Evolutionary conservation across 306 rosid genomes (phyloP).

Genomic region (Fragaria iinumae): DNA sequence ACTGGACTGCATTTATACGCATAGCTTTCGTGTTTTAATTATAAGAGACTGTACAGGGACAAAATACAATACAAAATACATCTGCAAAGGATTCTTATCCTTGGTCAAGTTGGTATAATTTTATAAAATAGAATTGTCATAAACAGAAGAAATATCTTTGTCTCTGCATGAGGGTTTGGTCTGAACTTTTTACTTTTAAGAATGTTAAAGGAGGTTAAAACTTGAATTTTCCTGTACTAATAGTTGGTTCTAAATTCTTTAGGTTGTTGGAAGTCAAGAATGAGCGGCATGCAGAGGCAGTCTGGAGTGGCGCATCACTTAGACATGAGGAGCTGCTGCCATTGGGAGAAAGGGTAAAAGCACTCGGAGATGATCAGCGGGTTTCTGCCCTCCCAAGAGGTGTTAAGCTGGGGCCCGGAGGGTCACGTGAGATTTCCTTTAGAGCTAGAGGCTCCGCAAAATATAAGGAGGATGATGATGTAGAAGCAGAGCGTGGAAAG

Average conservation of each 20-base stretch:
- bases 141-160: neutral
- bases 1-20: neutral
- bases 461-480: conserved; percentile 64
- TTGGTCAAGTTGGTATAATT: neutral
- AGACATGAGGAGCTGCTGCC: conserved; percentile 72
- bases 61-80: neutral
- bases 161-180: neutral
- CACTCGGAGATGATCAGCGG: conserved; percentile 38
- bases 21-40: neutral
- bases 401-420: conserved; percentile 82
- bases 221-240: neutral
- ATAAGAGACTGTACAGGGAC: neutral
- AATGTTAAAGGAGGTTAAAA: neutral
- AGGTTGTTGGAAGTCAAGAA: conserved; percentile 88
- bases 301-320: conserved; percentile 67
- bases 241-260: conserved; percentile 13
- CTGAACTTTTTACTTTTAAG: neutral
- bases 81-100: neutral
- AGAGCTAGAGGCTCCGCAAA: conserved; percentile 59
- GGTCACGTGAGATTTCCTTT: conserved; percentile 85
- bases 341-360: conserved; percentile 74
- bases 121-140: neutral
- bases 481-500: conserved; percentile 39
- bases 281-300: conserved; percentile 88
- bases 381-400: conserved; percentile 39